Conservation (phyloP, 306 rosid genomes). For the Cicer judaicum region DNA sequence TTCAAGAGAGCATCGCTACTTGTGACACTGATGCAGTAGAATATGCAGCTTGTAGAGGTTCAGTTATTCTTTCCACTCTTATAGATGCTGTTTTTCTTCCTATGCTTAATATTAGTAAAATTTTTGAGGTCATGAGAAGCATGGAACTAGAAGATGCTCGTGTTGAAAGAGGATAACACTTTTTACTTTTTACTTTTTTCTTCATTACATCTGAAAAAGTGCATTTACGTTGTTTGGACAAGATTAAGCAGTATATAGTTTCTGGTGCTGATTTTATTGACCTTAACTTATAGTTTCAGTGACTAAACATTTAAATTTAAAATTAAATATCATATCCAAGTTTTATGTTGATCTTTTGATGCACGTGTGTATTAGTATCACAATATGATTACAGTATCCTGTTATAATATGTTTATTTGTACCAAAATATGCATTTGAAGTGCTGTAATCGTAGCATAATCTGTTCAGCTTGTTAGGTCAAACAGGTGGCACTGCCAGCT, state of each 20-base stretch:
- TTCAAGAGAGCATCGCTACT: constrained; percentile 53
- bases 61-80: constrained; percentile 34
- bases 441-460: constrained; percentile 13
- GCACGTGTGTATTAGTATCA: background rate
- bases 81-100: constrained; percentile 20
- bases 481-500: background rate
- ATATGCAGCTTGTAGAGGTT: constrained; percentile 51
- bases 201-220: constrained; percentile 14
- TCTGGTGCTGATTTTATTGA: constrained; percentile 1
- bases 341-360: constrained; percentile 15
- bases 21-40: constrained; percentile 41
- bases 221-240: background rate
- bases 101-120: constrained; percentile 11
- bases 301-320: constrained; percentile 7
- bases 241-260: background rate
- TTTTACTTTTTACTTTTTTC: background rate
- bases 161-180: background rate
- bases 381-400: background rate
- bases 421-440: constrained; percentile 19
- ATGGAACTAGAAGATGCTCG: background rate
- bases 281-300: background rate
- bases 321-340: background rate
- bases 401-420: background rate
- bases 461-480: background rate
- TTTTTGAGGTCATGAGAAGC: constrained; percentile 7